Evolutionary conservation across 768 basidiomycete genomes (phyloP).

Genomic region (Dacryopinax spathularia): DNA sequence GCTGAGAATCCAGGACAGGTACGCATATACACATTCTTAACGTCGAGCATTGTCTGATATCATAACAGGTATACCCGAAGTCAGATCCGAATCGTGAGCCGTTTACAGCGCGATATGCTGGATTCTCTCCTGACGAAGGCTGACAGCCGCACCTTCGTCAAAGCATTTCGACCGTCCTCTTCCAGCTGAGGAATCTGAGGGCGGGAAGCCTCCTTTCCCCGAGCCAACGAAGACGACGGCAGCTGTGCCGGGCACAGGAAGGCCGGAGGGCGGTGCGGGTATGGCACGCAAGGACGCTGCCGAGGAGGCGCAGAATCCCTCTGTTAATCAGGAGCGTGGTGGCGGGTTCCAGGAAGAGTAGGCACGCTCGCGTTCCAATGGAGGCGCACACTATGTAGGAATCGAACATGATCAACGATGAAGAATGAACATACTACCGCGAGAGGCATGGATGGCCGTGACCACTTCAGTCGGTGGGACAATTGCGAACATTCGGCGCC

Average conservation of each 20-base stretch:
- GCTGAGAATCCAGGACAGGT: slow-evolving; percentile 1
- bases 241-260: background rate
- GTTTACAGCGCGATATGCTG: background rate
- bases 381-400: too few species aligned
- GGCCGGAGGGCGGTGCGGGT: background rate
- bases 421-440: too few species aligned
- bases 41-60: background rate
- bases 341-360: background rate
- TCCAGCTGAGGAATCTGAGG: background rate
- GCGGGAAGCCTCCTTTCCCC: background rate
- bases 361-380: too few species aligned
- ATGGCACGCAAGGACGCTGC: background rate
- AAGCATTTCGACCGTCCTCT: background rate
- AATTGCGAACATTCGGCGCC: too few species aligned
- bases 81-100: background rate
- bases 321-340: background rate
- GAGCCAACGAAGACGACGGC: background rate
- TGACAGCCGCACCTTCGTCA: background rate
- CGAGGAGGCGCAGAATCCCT: background rate
- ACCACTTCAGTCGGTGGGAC: too few species aligned
- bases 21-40: background rate
- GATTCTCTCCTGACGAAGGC: background rate
- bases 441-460: too few species aligned
- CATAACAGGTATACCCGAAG: background rate
- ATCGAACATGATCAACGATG: too few species aligned